Evolutionary conservation across 768 basidiomycete species (phyloP).

Genomic region (Hemileccinum rubropunctum): DNA sequence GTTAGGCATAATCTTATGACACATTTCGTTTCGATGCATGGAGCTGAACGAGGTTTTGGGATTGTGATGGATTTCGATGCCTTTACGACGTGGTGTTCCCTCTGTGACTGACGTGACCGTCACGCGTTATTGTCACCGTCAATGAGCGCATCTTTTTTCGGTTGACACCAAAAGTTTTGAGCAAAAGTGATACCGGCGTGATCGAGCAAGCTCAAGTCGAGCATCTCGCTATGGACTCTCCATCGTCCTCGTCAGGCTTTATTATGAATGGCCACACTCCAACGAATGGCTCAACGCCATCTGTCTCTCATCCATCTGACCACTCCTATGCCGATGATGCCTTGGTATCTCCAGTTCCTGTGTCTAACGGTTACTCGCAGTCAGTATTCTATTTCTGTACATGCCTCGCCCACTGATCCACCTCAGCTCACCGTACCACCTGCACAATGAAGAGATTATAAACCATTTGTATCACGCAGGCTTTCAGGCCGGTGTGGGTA

Average conservation of each 20-base stretch:
- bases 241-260: slow-evolving; percentile 32
- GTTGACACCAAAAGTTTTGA: slow-evolving; percentile 3
- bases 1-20: slow-evolving; percentile 54
- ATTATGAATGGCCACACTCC: slow-evolving; percentile 53
- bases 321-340: slow-evolving; percentile 35
- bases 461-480: slow-evolving; percentile 76
- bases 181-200: slow-evolving; percentile 4
- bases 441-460: slow-evolving; percentile 76
- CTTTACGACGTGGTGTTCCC: slow-evolving; percentile 24
- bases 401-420: slow-evolving; percentile 4
- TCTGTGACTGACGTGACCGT: slow-evolving; percentile 21
- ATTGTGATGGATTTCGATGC: slow-evolving; percentile 35
- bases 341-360: slow-evolving; percentile 36
- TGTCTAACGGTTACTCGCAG: slow-evolving; percentile 58
- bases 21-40: slow-evolving; percentile 52
- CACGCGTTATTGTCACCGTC: slow-evolving; percentile 18
- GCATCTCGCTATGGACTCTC: slow-evolving; percentile 22
- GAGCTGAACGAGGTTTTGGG: slow-evolving; percentile 37
- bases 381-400: slow-evolving; percentile 38
- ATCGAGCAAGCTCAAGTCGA: slow-evolving; percentile 3
- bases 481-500: slow-evolving; percentile 78
- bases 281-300: slow-evolving; percentile 47
- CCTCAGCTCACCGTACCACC: slow-evolving; percentile 46
- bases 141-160: slow-evolving; percentile 21
- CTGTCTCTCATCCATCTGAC: slow-evolving; percentile 36